Base-by-base conservation (phyloP, 495 filamentous ascomycete genomes). In the Penicillium samsonianum region DNA sequence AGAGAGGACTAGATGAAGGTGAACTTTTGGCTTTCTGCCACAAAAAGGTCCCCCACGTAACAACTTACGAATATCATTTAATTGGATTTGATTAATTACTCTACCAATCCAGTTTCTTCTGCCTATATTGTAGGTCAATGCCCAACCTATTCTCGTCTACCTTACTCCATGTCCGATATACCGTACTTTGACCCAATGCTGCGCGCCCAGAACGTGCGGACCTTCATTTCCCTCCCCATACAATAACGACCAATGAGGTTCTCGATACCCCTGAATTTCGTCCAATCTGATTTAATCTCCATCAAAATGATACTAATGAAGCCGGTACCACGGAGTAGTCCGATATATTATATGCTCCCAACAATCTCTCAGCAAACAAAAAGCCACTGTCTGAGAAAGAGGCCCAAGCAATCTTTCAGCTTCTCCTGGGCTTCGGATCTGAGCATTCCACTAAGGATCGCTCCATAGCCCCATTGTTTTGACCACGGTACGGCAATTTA, bases 171-270 rank as follows among this genome's bases (percentile, higher is more conserved):
- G n/a, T 31, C 19, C 31, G 20, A 31, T 5, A 20, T 30, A 28
- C 33, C 5, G 43, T 17, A 26, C 25, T 12, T 26, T 28, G 43
- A 26, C 43, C 28, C 25, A 44, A 4, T 2, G 4, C 10, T n/a
- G 30, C 14, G 22, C 35, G 50, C 50, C 50, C 37, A 52, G 50
- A 52, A 52, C 50, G 35, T 52, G 49, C 48, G 48, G 49, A 23
- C 35, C 35, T 52, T 52, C 50, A 52, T 40, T 33, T 25, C 19
- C 48, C 33, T n/a, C n/a, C n/a, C n/a, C n/a, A n/a, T n/a, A n/a
- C 31, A 14, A 38, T 28, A 50, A 38, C 17, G 16, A 33, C 50
- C 50, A 52, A 52, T 52, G 22, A 41, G 50, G 14, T 41, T 9
- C 2, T 11, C 20, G 28, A 33, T 28, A 28, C 35, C 50, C 45